Evolutionary conservation across 2,329 filamentous ascomycete species (phyloP), one percentile per base, ranked within the genome.

Genomic region (Cladosporium sp.): DNA sequence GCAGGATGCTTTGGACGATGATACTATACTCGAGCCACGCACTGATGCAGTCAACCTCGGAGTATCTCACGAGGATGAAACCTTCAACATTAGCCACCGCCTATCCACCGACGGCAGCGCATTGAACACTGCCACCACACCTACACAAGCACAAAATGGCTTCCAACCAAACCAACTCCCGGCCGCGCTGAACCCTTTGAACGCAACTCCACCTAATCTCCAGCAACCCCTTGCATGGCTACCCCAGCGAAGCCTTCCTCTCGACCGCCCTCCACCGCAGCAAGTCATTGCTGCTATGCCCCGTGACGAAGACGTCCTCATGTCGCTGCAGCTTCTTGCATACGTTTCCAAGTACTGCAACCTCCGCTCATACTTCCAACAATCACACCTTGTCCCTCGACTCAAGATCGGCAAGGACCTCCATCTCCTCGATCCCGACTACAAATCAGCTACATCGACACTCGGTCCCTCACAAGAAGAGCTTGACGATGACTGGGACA

Each of bases 341-440:
- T 99, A 99, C 77, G 94, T 99, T 65, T 97, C 93, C 28, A 99
- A 99, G 79, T 99, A 99, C 80, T 98, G 95, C 83, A 96, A 96
- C 72, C 86, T 99, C 33, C 88, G 95, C 21, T 90, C 92, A 5
- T 99, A 97, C 78, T 99, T 99, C 78, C 95, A 99, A 76, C 87
- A 91, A 77, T 96, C 93, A 46, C 95, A 99, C 74, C 84, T 98
- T 12, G 95, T 99, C 5, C 95, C 95, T 0, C 91, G 89, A 69
- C 88, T 99, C 60, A 93, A 93, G 77, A 94, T 99, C 71, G 91
- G 92, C 67, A 89, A 90, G 70, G 93, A 97, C 75, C 84, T 97
- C 31, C 86, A 90, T 67, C 82, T 92, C 64, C 83, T 97, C 3
- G 93, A 97, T 69, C 88, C 89, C 1, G 89, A 91, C 61, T 72